These are phyloP conservation scores for Sporothrix mexicana DNA, from an alignment of 2,329 filamentous ascomycete species.

Conservation along the genomic window DNA sequence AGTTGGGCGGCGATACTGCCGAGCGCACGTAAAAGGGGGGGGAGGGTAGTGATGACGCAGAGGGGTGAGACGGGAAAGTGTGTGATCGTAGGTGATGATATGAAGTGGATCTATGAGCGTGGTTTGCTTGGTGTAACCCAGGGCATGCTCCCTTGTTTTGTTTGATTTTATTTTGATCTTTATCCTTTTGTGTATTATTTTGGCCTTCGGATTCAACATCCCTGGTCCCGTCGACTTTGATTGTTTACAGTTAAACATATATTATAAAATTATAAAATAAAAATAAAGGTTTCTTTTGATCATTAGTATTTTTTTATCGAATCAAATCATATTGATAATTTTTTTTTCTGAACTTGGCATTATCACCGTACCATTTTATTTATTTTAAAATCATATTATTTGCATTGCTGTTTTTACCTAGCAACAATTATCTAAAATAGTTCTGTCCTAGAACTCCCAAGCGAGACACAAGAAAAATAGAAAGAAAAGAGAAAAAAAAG, in stretches of 20 bases:
- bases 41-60: background rate
- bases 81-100: background rate
- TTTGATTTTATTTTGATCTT: conserved; percentile 13
- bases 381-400: background rate
- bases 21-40: conserved; percentile 28
- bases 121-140: conserved; percentile 11
- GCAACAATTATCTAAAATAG: conserved; percentile 7
- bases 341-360: no score
- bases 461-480: background rate
- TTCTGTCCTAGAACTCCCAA: conserved; percentile 9
- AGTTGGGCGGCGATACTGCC: conserved; percentile 66
- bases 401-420: background rate
- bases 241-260: background rate
- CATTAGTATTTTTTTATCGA: background rate
- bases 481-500: background rate
- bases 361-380: background rate
- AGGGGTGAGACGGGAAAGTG: background rate
- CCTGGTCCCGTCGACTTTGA: background rate
- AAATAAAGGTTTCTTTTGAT: background rate
- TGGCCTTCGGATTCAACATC: conserved; percentile 35
- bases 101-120: background rate
- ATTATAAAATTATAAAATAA: background rate
- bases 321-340: background rate
- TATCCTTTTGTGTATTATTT: background rate
- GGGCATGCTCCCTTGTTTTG: conserved; percentile 8